Conservation (phyloP, 805 yeast genomes). For the Candida namnaoensis region DNA sequence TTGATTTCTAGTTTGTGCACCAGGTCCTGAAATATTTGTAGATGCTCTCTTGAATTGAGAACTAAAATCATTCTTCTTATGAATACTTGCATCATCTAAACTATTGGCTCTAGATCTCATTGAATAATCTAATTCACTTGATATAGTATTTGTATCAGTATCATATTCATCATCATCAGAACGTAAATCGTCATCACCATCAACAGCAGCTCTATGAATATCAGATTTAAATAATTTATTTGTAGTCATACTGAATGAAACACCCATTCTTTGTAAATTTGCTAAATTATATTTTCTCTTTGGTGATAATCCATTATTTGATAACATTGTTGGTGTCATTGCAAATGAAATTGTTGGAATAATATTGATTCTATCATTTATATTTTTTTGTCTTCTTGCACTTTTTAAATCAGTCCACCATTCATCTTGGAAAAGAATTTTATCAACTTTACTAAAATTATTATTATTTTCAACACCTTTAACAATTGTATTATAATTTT, state of each 20-base stretch:
- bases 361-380: slow-evolving; percentile 13
- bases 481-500: slow-evolving; percentile 67
- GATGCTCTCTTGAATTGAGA: not conserved
- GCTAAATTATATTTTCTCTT: slow-evolving; percentile 35
- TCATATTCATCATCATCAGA: slow-evolving; percentile 18
- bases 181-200: slow-evolving; percentile 12
- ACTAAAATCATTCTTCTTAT: not conserved
- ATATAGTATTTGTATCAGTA: slow-evolving; percentile 18
- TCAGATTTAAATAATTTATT: slow-evolving; percentile 33
- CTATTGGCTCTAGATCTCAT: not conserved
- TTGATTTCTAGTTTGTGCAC: not conserved
- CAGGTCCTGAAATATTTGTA: not conserved
- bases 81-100: not conserved
- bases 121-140: slow-evolving; percentile 9
- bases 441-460: slow-evolving; percentile 37
- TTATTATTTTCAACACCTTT: slow-evolving; percentile 43
- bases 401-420: slow-evolving; percentile 79
- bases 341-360: slow-evolving; percentile 25
- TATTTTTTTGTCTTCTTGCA: slow-evolving; percentile 36
- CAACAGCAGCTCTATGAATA: slow-evolving; percentile 8
- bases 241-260: slow-evolving; percentile 72
- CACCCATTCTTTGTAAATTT: slow-evolving; percentile 66
- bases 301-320: slow-evolving; percentile 14
- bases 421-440: slow-evolving; percentile 46
- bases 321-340: slow-evolving; percentile 15